These are phyloP conservation scores for Asterionellopsis glacialis DNA, from an alignment of 108 stramenopile species.

Conservation along the genomic window DNA sequence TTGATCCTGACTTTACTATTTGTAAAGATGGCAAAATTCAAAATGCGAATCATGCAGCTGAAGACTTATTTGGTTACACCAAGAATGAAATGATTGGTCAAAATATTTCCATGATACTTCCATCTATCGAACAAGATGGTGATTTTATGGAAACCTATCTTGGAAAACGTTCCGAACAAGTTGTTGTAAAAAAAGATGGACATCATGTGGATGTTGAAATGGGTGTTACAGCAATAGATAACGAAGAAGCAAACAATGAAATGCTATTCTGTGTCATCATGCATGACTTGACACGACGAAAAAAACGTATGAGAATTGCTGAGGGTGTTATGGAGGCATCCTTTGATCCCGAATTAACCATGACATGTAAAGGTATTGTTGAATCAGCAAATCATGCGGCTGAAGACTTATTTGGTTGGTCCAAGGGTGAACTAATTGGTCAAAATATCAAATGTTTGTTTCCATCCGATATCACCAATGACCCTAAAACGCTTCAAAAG, in stretches of 20 bases:
- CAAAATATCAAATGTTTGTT: slow-evolving; percentile 14
- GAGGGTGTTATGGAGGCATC: slow-evolving; percentile 17
- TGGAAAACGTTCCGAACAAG: slow-evolving; percentile 19
- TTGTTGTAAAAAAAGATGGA: slow-evolving; percentile 40
- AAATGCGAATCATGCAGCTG: slow-evolving; percentile 13
- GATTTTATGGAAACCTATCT: slow-evolving; percentile 24
- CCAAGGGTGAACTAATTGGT: slow-evolving; percentile 14
- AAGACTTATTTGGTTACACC: slow-evolving; percentile 3
- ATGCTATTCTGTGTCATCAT: slow-evolving; percentile 34
- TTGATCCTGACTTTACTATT: slow-evolving; percentile 28
- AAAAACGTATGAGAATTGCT: not conserved
- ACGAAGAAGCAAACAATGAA: slow-evolving; percentile 24
- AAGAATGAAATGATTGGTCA: slow-evolving; percentile 6
- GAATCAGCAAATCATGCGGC: slow-evolving; percentile 19
- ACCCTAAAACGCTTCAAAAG: slow-evolving; percentile 16
- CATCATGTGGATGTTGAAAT: slow-evolving; percentile 39
- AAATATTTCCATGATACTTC: slow-evolving; percentile 8
- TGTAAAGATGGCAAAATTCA: slow-evolving; percentile 10
- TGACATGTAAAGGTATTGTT: slow-evolving; percentile 14
- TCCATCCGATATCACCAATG: not conserved
- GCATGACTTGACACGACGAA: slow-evolving; percentile 16
- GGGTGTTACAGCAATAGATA: slow-evolving; percentile 25
- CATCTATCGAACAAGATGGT: slow-evolving; percentile 9
- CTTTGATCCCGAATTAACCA: slow-evolving; percentile 21
- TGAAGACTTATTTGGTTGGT: slow-evolving; percentile 18